These are phyloP conservation scores for Penicillium expansum DNA, from an alignment of 2,329 filamentous ascomycete genomes.

Conservation along the genomic window DNA sequence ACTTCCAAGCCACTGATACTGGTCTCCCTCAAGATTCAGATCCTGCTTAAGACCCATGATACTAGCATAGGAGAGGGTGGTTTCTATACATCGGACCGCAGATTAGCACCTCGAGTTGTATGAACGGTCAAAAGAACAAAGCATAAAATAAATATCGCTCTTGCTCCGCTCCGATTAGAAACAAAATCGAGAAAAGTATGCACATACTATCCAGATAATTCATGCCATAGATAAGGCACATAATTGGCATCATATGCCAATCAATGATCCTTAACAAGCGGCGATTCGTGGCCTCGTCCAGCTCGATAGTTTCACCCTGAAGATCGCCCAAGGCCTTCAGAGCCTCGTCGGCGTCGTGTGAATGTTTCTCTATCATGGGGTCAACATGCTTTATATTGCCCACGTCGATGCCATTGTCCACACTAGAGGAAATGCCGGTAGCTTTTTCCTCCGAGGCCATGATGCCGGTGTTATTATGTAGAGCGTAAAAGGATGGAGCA, in stretches of 20 bases:
- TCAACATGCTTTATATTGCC: conserved; percentile 25
- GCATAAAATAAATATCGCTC: background rate
- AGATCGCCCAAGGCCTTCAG: conserved; percentile 54
- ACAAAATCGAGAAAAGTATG: background rate
- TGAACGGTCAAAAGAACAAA: background rate
- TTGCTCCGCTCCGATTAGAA: background rate
- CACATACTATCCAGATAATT: conserved; percentile 54
- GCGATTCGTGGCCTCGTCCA: conserved; percentile 58
- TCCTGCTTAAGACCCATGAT: conserved; percentile 54
- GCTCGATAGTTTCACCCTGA: conserved; percentile 51
- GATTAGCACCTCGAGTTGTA: background rate
- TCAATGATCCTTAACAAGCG: conserved; percentile 62
- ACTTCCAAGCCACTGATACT: conserved; percentile 54
- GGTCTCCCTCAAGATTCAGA: conserved; percentile 42
- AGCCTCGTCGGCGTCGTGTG: conserved; percentile 60
- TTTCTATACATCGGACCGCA: conserved; percentile 32
- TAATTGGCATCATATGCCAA: conserved; percentile 59
- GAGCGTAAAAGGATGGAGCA: too few species aligned
- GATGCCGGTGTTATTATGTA: background rate
- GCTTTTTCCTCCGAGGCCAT: conserved; percentile 41
- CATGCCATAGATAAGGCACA: conserved; percentile 58
- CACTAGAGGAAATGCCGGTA: conserved; percentile 24
- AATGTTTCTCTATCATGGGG: conserved; percentile 49
- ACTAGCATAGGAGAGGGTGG: conserved; percentile 52
- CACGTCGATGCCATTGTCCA: conserved; percentile 24